phyloP scores from a whole-genome alignment of 202 grass and related monocot species.

The Carex arenaria region DNA sequence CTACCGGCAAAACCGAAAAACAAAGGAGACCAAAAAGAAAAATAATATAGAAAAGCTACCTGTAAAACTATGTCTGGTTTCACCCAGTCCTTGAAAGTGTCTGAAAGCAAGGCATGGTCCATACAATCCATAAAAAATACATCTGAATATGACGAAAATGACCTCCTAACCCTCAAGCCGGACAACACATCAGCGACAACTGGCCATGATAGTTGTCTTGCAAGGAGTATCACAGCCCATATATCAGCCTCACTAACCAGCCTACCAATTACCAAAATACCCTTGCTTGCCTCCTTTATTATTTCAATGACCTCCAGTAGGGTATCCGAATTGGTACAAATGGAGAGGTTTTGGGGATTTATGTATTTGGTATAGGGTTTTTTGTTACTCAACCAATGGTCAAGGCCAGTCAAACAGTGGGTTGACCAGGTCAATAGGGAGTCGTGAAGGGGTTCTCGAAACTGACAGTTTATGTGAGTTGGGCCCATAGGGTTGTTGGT shows the following conservation, averaged over 20 bases:
- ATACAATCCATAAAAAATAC: slow-evolving; percentile 74
- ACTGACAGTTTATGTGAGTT: slow-evolving; percentile 85
- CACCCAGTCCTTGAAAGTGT: slow-evolving; percentile 63
- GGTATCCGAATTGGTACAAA: slow-evolving; percentile 35
- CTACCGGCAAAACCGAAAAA: background rate
- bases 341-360: slow-evolving; percentile 39
- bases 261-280: slow-evolving; percentile 76
- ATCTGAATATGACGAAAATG: slow-evolving; percentile 43
- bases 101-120: slow-evolving; percentile 76
- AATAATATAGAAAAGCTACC: slow-evolving; percentile 30
- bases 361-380: slow-evolving; percentile 84
- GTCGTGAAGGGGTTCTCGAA: slow-evolving; percentile 76
- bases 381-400: slow-evolving; percentile 54
- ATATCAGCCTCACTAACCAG: slow-evolving; percentile 73
- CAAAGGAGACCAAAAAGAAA: slow-evolving; percentile 10
- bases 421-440: slow-evolving; percentile 47
- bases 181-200: slow-evolving; percentile 84
- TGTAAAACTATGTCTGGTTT: slow-evolving; percentile 79
- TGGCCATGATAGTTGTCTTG: slow-evolving; percentile 84
- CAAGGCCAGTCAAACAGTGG: slow-evolving; percentile 63
- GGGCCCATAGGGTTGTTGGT: slow-evolving; percentile 74
- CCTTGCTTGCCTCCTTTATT: slow-evolving; percentile 52
- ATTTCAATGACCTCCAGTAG: slow-evolving; percentile 57
- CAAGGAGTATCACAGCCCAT: slow-evolving; percentile 60
- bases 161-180: slow-evolving; percentile 67